Evolutionary conservation across 2,329 filamentous ascomycete genomes (phyloP), one percentile per base, ranked within the genome.

Genomic region (Ceratocystis cubensis): DNA sequence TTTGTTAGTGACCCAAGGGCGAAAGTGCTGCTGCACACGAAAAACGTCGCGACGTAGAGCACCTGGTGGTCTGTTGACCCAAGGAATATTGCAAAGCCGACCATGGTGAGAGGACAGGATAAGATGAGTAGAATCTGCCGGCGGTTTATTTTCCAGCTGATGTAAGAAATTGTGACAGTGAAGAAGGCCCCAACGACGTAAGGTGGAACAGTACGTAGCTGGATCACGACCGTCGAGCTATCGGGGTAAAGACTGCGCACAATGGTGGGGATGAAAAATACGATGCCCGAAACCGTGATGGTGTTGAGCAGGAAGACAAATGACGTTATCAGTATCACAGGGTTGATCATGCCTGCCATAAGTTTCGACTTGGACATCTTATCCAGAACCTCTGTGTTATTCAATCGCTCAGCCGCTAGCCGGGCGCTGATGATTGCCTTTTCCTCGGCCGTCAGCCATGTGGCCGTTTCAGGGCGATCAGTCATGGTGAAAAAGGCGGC

Each of bases 261-360:
- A 65, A 88, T 88, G 0, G 84, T 87, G 0, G 85, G 85, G 0
- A 80, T 76, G 73, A 88, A 88, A 77, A 88, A 87, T 20, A 82
- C 83, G 1, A 88, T 77, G 5, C 84, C 84, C 71, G 87, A 84
- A 4, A 87, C 85, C 0, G 85, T 87, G 71, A 88, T 81, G 73
- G 87, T 87, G 76, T 85, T 77, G 67, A 87, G 78, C 5, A 86
- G 75, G 75, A 87, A 86, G 71, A 86, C 82, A 68, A 82, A 76
- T 0, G 82, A 74, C 0, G 80, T 84, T 2, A 74, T 73, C 0
- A 87, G 69, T 0, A 82, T 83, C 22, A 85, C 78, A 0, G 85
- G 85, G 70, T 77, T 82, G 73, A 83, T 77, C 65, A 87, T 82
- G 5, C 85, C 85, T 5, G 78, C 78, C n/a, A 82, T 67, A 0